Evolutionary conservation across 495 filamentous ascomycete species (phyloP).

Genomic region (Beverwykella pulmonaria): DNA sequence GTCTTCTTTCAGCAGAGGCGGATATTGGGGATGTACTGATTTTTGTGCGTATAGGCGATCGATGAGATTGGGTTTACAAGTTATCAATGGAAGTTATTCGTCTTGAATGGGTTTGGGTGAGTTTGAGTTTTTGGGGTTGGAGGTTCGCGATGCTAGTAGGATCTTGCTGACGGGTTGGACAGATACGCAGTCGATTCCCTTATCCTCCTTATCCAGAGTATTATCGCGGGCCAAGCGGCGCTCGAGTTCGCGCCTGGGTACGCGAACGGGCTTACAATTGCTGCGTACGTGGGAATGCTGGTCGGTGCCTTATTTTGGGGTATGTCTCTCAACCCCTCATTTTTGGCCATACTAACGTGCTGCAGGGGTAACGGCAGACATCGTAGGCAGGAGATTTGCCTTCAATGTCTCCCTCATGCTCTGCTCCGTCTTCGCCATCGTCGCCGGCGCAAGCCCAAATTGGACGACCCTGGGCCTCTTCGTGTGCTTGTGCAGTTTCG

Average conservation of each 20-base stretch:
- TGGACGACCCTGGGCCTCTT: slow-evolving; percentile 56
- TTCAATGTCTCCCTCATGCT: slow-evolving; percentile 58
- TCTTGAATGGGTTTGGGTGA: slow-evolving; percentile 67
- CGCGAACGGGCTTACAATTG: slow-evolving; percentile 60
- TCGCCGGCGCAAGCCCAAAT: slow-evolving; percentile 54
- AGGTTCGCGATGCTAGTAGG: no score
- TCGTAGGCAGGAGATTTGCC: slow-evolving; percentile 58
- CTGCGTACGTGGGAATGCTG: slow-evolving; percentile 60
- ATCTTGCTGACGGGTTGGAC: no score
- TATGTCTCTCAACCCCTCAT: not conserved
- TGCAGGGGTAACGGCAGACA: slow-evolving; percentile 49
- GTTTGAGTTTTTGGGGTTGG: not conserved
- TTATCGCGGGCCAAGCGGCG: slow-evolving; percentile 60
- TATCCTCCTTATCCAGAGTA: slow-evolving; percentile 67
- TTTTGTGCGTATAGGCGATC: slow-evolving; percentile 55
- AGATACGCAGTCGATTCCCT: slow-evolving; percentile 72
- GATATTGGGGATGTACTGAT: not conserved
- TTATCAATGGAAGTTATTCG: slow-evolving; percentile 71
- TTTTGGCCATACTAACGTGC: not conserved
- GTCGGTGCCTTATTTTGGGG: slow-evolving; percentile 60
- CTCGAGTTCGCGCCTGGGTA: slow-evolving; percentile 63
- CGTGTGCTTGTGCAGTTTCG: slow-evolving; percentile 52
- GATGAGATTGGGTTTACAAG: slow-evolving; percentile 72
- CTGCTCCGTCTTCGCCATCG: slow-evolving; percentile 53
- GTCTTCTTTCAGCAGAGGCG: not conserved